Evolutionary conservation across 2,329 filamentous ascomycete species (phyloP), one percentile per base, ranked within the genome.

Genomic region (Sporothrix variecibatus): DNA sequence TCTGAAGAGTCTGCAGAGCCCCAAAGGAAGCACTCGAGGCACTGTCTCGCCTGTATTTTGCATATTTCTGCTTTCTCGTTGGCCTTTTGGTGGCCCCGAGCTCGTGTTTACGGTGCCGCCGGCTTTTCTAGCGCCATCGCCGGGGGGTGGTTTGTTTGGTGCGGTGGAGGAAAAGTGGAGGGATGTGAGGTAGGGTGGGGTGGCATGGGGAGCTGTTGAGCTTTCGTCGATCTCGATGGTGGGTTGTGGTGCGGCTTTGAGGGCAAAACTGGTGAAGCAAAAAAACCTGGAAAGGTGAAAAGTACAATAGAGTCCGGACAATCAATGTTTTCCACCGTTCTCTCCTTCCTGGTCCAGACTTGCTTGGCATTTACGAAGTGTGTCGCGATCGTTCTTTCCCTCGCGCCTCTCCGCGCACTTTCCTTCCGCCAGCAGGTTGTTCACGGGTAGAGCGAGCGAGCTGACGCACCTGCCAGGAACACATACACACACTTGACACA

Each of bases 51-150:
- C 60, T 43, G 62, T 34, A 38, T 53, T 34, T 38, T 26, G 43
- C 31, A 3, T 26, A 38, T 43, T 58, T 53, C 34, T 26, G 46
- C 38, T 17, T n/a, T 23, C 23, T 49, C 51, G 8, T 53, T 11
- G 15, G 11, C 65, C 11, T 31, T 53, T 34, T 51, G 34, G 17
- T 53, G 40, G 7, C 43, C 11, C n/a, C 34, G 15, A 69, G 26
- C 53, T 73, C 72, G 72, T 73, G 72, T 73, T 73, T 65, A 67
- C 65, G 72, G 65, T 43, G 38, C 65, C 72, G 56, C 67, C 56
- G 67, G 65, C 65, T 43, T 38, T 56, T 46, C 64, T 71, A 65
- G 72, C 72, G 72, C 56, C 49, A 64, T 51, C 43, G 46, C 46
- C 46, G 46, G 67, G 72, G 49, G 28, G 49, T 46, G 49, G n/a